These are phyloP conservation scores for Forsythia viridissima DNA, from an alignment of 257 asterid species.

Conservation along the genomic window DNA sequence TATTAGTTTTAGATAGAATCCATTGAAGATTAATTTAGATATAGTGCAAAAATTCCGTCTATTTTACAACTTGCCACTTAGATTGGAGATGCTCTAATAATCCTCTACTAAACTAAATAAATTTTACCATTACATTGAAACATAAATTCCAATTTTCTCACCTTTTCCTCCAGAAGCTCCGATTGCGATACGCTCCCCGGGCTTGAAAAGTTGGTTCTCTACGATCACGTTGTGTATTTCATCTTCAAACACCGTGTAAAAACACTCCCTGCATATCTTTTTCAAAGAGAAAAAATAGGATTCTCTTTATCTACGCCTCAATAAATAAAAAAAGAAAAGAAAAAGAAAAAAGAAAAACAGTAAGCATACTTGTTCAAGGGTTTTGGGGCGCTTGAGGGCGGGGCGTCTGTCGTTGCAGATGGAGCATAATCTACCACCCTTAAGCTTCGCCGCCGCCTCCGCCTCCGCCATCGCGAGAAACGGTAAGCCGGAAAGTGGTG, in stretches of 20 bases:
- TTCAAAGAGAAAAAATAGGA: background rate
- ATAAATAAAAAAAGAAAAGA: background rate
- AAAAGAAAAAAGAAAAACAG: background rate
- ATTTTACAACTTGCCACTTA: too few relatives aligned
- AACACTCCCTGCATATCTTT: constrained; percentile 93
- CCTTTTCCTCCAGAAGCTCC: constrained; percentile 99
- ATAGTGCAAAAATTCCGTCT: too few relatives aligned
- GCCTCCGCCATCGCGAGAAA: constrained; percentile 25
- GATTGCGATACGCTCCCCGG: constrained; percentile 88
- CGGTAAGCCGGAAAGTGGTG: background rate
- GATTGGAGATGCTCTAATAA: background rate
- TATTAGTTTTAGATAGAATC: too few relatives aligned
- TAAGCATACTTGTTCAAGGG: constrained; percentile 68
- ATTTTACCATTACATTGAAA: background rate
- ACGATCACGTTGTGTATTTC: constrained; percentile 84
- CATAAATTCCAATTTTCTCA: constrained; percentile 15
- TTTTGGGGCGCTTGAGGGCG: constrained; percentile 93
- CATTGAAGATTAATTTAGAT: too few relatives aligned
- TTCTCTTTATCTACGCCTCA: background rate
- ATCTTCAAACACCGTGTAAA: constrained; percentile 76
- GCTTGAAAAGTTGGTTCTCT: constrained; percentile 77
- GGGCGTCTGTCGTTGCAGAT: constrained; percentile 71
- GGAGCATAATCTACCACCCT: constrained; percentile 50
- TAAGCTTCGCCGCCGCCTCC: constrained; percentile 54
- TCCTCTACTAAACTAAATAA: background rate